phyloP scores from a whole-genome alignment of 495 filamentous ascomycete species.

The Aspergillus conjunctus region DNA sequence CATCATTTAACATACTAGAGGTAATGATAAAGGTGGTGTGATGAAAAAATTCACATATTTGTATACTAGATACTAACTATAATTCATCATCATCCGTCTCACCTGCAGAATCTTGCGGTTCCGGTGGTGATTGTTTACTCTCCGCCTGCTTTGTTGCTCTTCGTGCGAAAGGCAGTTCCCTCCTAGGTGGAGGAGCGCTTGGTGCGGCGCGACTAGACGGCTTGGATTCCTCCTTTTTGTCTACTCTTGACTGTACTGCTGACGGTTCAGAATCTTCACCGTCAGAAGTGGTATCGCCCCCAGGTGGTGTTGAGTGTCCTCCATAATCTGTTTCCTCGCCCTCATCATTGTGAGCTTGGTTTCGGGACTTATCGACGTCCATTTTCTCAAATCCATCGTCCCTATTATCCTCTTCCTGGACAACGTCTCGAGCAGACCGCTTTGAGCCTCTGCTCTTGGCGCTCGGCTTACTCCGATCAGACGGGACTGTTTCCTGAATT shows the following conservation, averaged over 20 bases:
- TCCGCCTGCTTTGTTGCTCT: slow-evolving; percentile 8
- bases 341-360: slow-evolving; percentile 25
- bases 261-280: slow-evolving; percentile 23
- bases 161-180: slow-evolving; percentile 44
- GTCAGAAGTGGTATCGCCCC: slow-evolving; percentile 47
- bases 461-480: slow-evolving; percentile 12
- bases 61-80: slow-evolving; percentile 25
- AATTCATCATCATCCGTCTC: slow-evolving; percentile 59
- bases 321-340: slow-evolving; percentile 44
- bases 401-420: slow-evolving; percentile 38
- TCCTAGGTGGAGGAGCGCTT: slow-evolving; percentile 36
- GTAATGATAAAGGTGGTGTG: not conserved
- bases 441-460: slow-evolving; percentile 42
- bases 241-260: slow-evolving; percentile 8
- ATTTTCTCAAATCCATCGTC: slow-evolving; percentile 61
- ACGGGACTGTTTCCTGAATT: slow-evolving; percentile 26
- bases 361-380: slow-evolving; percentile 52
- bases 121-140: slow-evolving; percentile 1
- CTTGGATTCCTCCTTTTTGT: not conserved
- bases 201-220: slow-evolving; percentile 9
- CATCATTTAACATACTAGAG: no score
- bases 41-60: not conserved
- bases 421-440: slow-evolving; percentile 33
- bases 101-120: slow-evolving; percentile 32
- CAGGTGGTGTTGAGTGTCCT: slow-evolving; percentile 41